These are phyloP conservation scores for Trichoderma reesei DNA, from an alignment of 495 filamentous ascomycete genomes.

Conservation along the genomic window DNA sequence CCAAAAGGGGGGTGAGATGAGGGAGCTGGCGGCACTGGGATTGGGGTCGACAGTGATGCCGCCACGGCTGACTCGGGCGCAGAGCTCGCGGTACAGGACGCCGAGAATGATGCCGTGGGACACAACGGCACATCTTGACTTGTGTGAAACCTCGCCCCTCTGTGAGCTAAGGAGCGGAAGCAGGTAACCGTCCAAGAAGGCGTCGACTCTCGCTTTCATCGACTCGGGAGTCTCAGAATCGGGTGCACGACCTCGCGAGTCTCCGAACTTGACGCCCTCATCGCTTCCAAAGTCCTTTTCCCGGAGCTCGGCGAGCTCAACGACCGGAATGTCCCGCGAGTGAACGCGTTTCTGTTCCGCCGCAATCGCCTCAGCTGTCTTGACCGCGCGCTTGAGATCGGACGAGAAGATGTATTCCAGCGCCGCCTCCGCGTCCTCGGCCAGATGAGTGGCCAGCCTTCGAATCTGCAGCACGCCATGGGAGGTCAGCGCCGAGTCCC, in stretches of 20 bases:
- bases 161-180: constrained; percentile 40
- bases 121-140: constrained; percentile 50
- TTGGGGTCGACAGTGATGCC: constrained; percentile 6
- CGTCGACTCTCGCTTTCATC: constrained; percentile 51
- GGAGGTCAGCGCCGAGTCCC: constrained; percentile 69
- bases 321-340: constrained; percentile 23
- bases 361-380: constrained; percentile 58
- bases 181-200: constrained; percentile 52
- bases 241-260: constrained; percentile 1
- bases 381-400: constrained; percentile 59
- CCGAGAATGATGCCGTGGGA: constrained; percentile 74
- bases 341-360: constrained; percentile 33
- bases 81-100: constrained; percentile 52
- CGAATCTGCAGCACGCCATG: constrained; percentile 72
- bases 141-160: constrained; percentile 13
- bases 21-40: constrained; percentile 9
- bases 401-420: constrained; percentile 69
- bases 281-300: constrained; percentile 65
- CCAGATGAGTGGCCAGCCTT: constrained; percentile 52
- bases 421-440: constrained; percentile 28
- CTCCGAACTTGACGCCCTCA: constrained; percentile 49
- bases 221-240: constrained; percentile 49
- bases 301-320: constrained; percentile 44
- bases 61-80: constrained; percentile 23
- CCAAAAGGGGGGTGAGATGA: constrained; percentile 19